Base-by-base conservation (phyloP, 176 grass and related monocot genomes). In the Aegilops tauschii region DNA sequence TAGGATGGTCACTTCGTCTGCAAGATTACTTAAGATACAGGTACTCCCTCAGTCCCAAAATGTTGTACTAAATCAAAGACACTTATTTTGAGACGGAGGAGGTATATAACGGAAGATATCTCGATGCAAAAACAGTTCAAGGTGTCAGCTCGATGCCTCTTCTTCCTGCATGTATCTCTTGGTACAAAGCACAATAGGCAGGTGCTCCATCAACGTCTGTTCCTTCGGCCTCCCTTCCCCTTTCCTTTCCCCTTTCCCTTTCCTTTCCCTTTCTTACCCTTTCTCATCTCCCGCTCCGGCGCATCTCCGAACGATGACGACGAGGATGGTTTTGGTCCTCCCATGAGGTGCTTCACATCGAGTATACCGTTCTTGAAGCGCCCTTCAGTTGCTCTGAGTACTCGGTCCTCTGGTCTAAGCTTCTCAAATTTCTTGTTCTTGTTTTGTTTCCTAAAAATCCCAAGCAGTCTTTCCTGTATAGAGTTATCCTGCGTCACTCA, bases 301-400 rank as follows among this genome's bases (percentile, higher is more conserved):
- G 4, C 65, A 59, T 97, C 90, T 65, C 85, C 69, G 25, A 72
- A 84, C 0, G 90, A 88, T 73, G 84, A 84, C 0, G 92, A 86
- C 68, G 82, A 75, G 1, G 72, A 76, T 31, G 14, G 74, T 76
- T 90, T 96, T 21, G 97, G 87, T 56, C 67, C 31, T 13, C 71
- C 68, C 72, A 94, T 80, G 27, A 99, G 87, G 81, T 96, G 94
- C 39, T 96, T 98, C 37, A 98, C 92, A 61, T 99, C 80, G 64
- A 96, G 90, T 82, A 98, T 87, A 84, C 96, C 97, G 69, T 96
- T 99, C 82, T 82, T 99, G 79, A 99, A 99, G 78, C 65, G 85
- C n/a, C 97, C 94, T 87, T 99, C 89, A 1, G 87, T 96, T 4
- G 90, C 92, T 87, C 68, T 94, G 16, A 96, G 87, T 54, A 90